Evolutionary conservation across 208 protist species (phyloP), one percentile per base, ranked within the genome.

Genomic region (Angomonas deanei): DNA sequence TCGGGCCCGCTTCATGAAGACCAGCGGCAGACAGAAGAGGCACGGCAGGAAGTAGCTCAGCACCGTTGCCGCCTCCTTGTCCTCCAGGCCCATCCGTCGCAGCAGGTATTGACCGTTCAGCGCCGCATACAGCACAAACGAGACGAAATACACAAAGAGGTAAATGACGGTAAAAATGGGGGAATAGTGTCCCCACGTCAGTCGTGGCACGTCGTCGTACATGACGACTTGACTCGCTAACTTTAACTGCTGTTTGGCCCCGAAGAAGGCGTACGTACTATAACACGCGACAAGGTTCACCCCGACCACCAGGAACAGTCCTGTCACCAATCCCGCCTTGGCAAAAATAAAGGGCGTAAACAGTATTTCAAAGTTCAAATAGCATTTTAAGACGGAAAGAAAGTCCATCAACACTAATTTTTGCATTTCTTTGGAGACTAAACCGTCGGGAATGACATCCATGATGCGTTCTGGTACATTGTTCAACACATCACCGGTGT

Each of bases 1-100:
- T 34, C 50, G 32, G 19, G 77, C 72, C n/a, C 70, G 64, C 69
- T 83, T 83, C 66, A 78, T 76, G 62, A 78, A 80, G 15, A 76
- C 66, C 28, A 83, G 50, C 0, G 72, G 72, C n/a, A 79, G 48
- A 3, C 53, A 71, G 48, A 75, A 70, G 11, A 74, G 33, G 0
- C 63, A 64, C n/a, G 77, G 77, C 26, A 83, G 66, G 23, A 77
- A 66, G 26, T 76, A 66, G 67, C 66, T 68, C 23, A 83, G 73
- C 19, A 62, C 70, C 15, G 49, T 64, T 1, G 67, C 62, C 1
- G 60, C 36, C 32, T 47, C 39, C 32, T 56, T 64, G 6, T 17
- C 63, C 50, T 19, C 31, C 15, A 77, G 70, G 27, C 62, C 55
- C 73, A 79, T 72, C 23, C 59, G 48, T 0, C 57, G 34, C 13